Evolutionary conservation across 371 early-diverging fungal genomes (phyloP), one percentile per base, ranked within the genome.

Genomic region (Dentiscutata heterogama): DNA sequence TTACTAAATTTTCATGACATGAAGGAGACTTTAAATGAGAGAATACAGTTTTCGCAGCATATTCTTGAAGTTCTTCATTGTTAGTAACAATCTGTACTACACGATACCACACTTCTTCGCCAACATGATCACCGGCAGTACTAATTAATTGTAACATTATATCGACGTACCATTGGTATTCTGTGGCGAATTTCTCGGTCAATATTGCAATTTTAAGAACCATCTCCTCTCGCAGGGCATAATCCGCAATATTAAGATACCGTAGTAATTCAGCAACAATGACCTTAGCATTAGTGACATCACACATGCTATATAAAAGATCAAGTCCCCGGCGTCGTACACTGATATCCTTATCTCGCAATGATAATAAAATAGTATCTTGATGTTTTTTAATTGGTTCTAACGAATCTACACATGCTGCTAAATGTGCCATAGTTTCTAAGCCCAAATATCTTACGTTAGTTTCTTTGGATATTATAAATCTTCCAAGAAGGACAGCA

Each of bases 91-190:
- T 97, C 84, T 98, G 97, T 11, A 99, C 95, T 10, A 99, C 96
- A 56, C 99, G 93, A 89, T 95, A 95, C 99, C 99, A 98, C 20
- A 99, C 95, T 82, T 97, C 98, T 82, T 99, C 97, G 46, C 96
- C 95, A 13, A 98, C 97, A 83, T 95, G 95, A 81, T 98, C 98
- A 27, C 98, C 98, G 4, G 97, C 98, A 29, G 96, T 91, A n/a
- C 95, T 94, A 80, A 99, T 96, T 60, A 99, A 90, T 83, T 97
- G 95, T 70, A 99, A 88, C 80, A 98, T 97, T 42, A 97, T 96
- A 84, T 99, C 99, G 3, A 99, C 96, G 85, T 99, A 99, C 99
- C 99, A 99, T 22, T 95, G 93, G 84, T 96, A 96, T 83, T 98
- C 98, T 1, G 97, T 95, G 0, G 99, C 97, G 84, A 94, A 98